Evolutionary conservation across 2,329 filamentous ascomycete species (phyloP), one percentile per base, ranked within the genome.

Genomic region (Colletotrichum somersetense): DNA sequence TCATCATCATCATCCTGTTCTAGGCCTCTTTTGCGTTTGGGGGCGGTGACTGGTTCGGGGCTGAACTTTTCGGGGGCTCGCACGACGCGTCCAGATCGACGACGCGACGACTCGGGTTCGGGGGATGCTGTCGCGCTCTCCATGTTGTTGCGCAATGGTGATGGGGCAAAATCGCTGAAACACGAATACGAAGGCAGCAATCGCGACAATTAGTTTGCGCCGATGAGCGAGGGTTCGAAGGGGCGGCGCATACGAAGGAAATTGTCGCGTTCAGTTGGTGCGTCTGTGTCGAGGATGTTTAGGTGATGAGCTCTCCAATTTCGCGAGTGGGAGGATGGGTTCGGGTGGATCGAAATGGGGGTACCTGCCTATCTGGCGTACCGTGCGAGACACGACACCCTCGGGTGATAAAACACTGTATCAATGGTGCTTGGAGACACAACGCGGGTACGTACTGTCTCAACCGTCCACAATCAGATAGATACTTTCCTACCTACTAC

Each of bases 51-150:
- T 75, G 85, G 82, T 73, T 91, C 87, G 66, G 88, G 86, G 69
- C 84, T 84, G 81, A 89, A 91, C 79, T 91, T 91, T 78, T 86
- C 80, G 57, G 89, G 89, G 46, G 84, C 85, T 78, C 85, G 88
- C 74, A 89, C 86, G 83, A 90, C 89, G 89, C 90, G 90, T 89
- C 90, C 89, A 48, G 91, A 93, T 75, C 90, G 89, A 81, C 91
- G 91, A 85, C 88, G 87, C 82, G 86, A 84, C 78, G 85, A 81
- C 73, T 86, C 84, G 73, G 84, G 83, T 67, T 87, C 85, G 73
- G 87, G 85, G 62, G 87, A 87, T 75, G 84, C 83, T 77, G 84
- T 86, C 80, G 86, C 84, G 82, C 87, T 88, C 76, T 89, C 87
- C 82, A 86, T 85, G 75, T 79, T 72, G 61, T 73, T 69, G 66